Evolutionary conservation across 2,329 filamentous ascomycete genomes (phyloP), one percentile per base, ranked within the genome.

Genomic region (Lasiodiplodia theobromae): DNA sequence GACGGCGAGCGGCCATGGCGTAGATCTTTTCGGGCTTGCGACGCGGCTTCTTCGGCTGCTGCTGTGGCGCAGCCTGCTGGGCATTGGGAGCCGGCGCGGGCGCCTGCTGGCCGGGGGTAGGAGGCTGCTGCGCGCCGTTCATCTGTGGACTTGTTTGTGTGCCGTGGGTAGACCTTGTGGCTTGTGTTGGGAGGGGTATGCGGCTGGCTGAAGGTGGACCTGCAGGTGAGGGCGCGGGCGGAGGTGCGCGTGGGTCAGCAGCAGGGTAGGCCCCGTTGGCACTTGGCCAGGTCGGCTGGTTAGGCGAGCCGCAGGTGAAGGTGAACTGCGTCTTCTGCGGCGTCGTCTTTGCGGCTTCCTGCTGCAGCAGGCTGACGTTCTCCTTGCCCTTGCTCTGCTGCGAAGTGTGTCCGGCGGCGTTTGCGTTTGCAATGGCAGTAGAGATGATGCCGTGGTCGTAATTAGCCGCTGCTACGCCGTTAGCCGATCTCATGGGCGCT

Each of bases 301-400:
- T 93, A 0, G 92, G 90, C 1, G 94, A 95, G 75, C 96, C 92
- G 80, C 94, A 97, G 14, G 93, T 97, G 77, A 99, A 99, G 11
- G 96, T 99, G 78, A 99, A 99, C 74, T 97, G 93, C 0, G 92
- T 91, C 68, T 94, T 93, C 6, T 91, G 88, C 4, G 92, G 89
- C 44, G 86, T 89, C 4, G 87, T 90, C 69, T 84, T 84, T 6
- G 84, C 80, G 21, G 86, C 82, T 78, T 91, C 89, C 76, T 93
- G 91, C 68, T 93, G 90, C 60, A 96, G 82, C 69, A 94, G 85
- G 78, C 91, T 95, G 71, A 91, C 85, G 79, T 93, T 96, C 76
- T 95, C 92, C 76, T 93, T 90, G 16, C 90, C 91, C 73, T 85
- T 86, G 87, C 85, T 16, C 86, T 82, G 49, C 63, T 73, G 73